Evolutionary conservation across 305 asterid genomes (phyloP), one percentile per base, ranked within the genome.

Genomic region (Fraxinus nigra): DNA sequence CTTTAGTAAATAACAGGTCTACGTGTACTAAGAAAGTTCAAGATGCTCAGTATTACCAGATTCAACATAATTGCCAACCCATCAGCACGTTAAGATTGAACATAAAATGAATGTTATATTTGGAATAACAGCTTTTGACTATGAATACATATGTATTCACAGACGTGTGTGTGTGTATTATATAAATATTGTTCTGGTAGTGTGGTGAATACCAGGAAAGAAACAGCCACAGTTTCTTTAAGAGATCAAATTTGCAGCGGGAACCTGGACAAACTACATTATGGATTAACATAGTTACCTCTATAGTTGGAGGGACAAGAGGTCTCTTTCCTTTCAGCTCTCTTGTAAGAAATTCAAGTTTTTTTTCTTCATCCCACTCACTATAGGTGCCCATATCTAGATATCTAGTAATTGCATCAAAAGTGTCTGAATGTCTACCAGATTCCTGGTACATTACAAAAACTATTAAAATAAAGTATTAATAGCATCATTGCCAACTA

Each of bases 321-420:
- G 99, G 98, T 85, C 99, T 91, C 90, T 95, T 95, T 86, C 99
- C 97, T 83, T 94, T 95, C 70, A 95, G 92, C 91, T 95, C 99
- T 82, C 84, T 89, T 9, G 92, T 92, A 85, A 95, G 88, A 84
- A 95, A 95, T 73, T 94, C 96, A 30, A 94, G 90, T 84, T 89
- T 95, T 85, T 83, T 91, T 32, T 87, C 95, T 91, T 96, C 99
- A 81, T 93, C 97, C 99, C 99, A 96, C 86, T 94, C 97, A 81
- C 97, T 94, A 75, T 94, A 96, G 81, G 95, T 89, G 63, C 98
- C 99, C 93, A 94, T 93, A 87, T 92, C 99, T 82, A 96, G 88
- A 87, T 90, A 96, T 40, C 82, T 82, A 67, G 98, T 94, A 84
- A 96, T 93, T 72, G 99, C 99, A 87, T 94, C 98, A 10, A 96